Conservation (phyloP, 495 filamentous ascomycete genomes). For the Stereocaulon alpinum region DNA sequence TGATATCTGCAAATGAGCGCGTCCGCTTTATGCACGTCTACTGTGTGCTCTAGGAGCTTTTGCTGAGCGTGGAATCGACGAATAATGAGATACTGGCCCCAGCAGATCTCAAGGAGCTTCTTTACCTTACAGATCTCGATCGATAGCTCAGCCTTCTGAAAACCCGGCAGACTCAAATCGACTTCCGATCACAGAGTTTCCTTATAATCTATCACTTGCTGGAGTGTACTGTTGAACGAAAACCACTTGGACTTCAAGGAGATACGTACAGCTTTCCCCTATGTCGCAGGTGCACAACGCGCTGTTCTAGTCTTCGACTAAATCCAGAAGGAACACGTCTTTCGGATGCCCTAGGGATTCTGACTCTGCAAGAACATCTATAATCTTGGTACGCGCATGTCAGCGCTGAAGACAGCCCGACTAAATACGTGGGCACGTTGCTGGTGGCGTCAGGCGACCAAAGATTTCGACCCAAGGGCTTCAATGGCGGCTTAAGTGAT, state of each 20-base stretch:
- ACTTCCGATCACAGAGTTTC: background rate
- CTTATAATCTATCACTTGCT: background rate
- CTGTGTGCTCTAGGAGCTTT: background rate
- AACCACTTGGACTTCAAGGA: background rate
- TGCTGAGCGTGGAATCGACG: background rate
- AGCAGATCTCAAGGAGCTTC: background rate
- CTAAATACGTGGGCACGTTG: background rate
- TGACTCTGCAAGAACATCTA: background rate
- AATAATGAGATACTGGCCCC: background rate
- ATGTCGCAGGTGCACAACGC: background rate
- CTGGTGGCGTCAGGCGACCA: background rate
- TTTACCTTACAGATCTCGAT: background rate
- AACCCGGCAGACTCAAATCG: background rate
- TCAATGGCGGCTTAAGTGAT: background rate
- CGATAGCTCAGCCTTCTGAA: background rate
- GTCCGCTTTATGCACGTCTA: background rate
- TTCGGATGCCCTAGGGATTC: background rate
- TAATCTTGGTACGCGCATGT: background rate
- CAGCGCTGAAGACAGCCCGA: background rate
- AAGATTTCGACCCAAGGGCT: background rate
- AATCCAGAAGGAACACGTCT: background rate
- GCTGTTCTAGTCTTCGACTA: background rate
- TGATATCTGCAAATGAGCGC: background rate
- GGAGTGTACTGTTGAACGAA: background rate
- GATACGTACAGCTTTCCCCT: background rate